Evolutionary conservation across 495 filamentous ascomycete genomes (phyloP).

Genomic region (Pyrenopolyporus hunteri): DNA sequence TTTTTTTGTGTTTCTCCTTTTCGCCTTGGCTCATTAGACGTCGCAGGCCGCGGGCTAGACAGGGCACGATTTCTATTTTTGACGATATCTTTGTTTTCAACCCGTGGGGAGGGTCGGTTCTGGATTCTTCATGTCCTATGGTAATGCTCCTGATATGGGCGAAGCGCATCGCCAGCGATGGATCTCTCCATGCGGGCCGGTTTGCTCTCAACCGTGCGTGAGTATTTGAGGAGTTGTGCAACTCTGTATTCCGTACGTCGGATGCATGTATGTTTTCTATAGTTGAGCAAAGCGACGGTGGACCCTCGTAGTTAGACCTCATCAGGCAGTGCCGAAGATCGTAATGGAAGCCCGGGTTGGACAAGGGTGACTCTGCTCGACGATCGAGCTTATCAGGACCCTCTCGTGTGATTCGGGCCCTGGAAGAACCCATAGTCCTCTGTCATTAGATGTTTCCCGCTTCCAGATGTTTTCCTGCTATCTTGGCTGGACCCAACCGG

Average conservation of each 20-base stretch:
- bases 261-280: constrained; percentile 1
- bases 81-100: constrained; percentile 22
- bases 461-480: constrained; percentile 27
- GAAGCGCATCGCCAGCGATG: no score
- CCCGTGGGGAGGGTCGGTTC: constrained; percentile 6
- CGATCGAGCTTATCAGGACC: constrained; percentile 22
- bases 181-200: no score
- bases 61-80: constrained; percentile 31
- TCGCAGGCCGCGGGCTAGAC: constrained; percentile 1
- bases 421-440: constrained; percentile 12
- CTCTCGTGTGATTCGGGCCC: constrained; percentile 29
- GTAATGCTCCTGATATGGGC: no score
- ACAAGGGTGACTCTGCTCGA: constrained; percentile 14
- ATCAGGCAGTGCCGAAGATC: constrained; percentile 38
- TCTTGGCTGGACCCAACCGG: constrained; percentile 33
- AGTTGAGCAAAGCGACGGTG: constrained; percentile 24
- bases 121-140: no score
- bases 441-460: constrained; percentile 23
- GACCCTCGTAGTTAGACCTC: constrained; percentile 16
- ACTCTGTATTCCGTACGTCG: constrained; percentile 9
- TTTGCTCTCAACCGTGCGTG: no score
- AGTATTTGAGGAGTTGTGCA: no score
- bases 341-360: constrained; percentile 35
- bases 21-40: constrained; percentile 8
- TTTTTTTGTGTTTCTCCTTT: constrained; percentile 21